A percentile compares a stretch with the other conserved stretches of the same genome.
phyloP scores from a whole-genome alignment of 805 yeast genomes.

The Tetrapisispora namnaoensis region DNA sequence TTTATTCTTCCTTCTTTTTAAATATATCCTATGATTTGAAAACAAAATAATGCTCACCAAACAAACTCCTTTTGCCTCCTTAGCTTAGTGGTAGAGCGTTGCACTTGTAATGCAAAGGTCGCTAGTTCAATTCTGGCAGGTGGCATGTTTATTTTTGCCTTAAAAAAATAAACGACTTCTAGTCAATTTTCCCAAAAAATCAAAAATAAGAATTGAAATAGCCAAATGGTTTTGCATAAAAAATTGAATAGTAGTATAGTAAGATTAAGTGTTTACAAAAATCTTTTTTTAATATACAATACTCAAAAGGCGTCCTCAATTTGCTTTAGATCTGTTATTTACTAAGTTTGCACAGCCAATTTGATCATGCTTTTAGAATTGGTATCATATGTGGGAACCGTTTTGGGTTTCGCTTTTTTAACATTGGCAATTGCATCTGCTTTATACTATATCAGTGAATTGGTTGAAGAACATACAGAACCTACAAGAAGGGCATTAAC shows the following conservation, averaged over 20 bases:
- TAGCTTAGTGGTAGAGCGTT: constrained; percentile 99
- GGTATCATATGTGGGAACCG: constrained; percentile 50
- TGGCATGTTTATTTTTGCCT: constrained; percentile 37
- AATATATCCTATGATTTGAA: too few species aligned
- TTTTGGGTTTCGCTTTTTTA: constrained; percentile 50
- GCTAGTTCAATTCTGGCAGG: constrained; percentile 88
- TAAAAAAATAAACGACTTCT: background rate
- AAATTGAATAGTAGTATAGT: too few species aligned
- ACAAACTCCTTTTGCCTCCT: constrained; percentile 73
- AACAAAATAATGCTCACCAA: too few species aligned
- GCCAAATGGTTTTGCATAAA: too few species aligned
- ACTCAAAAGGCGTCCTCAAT: background rate
- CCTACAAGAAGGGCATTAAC: constrained; percentile 64
- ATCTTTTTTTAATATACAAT: too few species aligned
- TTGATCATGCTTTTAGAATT: constrained; percentile 45
- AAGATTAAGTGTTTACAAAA: too few species aligned
- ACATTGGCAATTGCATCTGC: constrained; percentile 80
- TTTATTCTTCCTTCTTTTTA: too few species aligned
- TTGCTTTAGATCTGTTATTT: background rate
- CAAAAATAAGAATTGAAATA: background rate
- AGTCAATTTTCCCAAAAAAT: too few species aligned
- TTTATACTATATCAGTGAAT: constrained; percentile 78
- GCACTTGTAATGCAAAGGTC: constrained; percentile 99
- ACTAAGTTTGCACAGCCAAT: background rate
- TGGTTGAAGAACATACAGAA: constrained; percentile 88